phyloP scores from a whole-genome alignment of 352 stramenopile species.

The Paralagenidium karlingii region DNA sequence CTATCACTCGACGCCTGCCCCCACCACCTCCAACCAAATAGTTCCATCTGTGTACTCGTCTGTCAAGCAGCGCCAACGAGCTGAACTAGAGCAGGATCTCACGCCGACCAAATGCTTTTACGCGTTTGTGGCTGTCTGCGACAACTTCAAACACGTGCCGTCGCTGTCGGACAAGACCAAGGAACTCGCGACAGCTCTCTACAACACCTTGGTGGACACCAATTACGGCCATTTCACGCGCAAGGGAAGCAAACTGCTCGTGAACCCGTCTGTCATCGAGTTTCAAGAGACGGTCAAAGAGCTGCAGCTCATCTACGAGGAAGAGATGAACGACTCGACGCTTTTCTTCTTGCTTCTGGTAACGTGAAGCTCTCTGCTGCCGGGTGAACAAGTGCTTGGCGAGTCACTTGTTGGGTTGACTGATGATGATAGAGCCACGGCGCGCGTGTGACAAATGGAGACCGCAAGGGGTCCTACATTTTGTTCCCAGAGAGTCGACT shows the following conservation, averaged over 20 bases:
- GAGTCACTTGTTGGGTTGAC: background rate
- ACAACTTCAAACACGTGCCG: constrained; percentile 39
- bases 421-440: constrained; percentile 32
- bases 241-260: constrained; percentile 36
- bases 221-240: constrained; percentile 33
- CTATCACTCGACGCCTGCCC: too few relatives aligned
- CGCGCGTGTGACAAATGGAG: constrained; percentile 32
- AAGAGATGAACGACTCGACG: constrained; percentile 15
- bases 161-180: constrained; percentile 37
- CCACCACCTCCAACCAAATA: too few relatives aligned
- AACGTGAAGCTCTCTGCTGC: constrained; percentile 5
- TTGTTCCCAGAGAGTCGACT: constrained; percentile 57
- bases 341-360: constrained; percentile 61
- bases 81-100: too few relatives aligned
- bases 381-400: background rate
- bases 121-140: constrained; percentile 37
- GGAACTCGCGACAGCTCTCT: constrained; percentile 34
- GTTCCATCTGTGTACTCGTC: too few relatives aligned
- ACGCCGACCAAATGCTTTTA: too few relatives aligned
- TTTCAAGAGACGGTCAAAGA: constrained; percentile 70
- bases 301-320: constrained; percentile 18
- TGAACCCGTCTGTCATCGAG: constrained; percentile 76
- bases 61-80: too few relatives aligned
- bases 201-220: constrained; percentile 31
- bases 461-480: constrained; percentile 51